Conservation (phyloP, 768 basidiomycete species). For the Mycena alexandri region DNA sequence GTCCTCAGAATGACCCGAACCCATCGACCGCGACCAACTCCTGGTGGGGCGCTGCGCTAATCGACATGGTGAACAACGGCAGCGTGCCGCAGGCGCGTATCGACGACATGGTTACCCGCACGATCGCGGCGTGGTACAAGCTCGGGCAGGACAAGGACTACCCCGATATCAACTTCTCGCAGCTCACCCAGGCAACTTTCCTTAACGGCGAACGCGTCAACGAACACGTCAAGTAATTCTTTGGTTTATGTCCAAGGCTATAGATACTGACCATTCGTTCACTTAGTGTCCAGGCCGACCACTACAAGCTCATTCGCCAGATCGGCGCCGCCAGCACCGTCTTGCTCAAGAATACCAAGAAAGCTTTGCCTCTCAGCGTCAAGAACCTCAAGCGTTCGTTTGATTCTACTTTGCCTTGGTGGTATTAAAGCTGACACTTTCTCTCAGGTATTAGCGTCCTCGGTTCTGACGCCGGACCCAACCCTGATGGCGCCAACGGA, state of each 20-base stretch:
- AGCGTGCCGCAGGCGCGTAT: too few relatives aligned
- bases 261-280: constrained; percentile 38
- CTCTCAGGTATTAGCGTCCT: constrained; percentile 50
- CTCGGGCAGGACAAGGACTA: constrained; percentile 41
- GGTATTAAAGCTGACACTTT: not conserved
- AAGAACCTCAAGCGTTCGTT: constrained; percentile 52
- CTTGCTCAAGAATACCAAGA: constrained; percentile 69
- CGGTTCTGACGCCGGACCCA: constrained; percentile 54
- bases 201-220: constrained; percentile 31
- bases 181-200: constrained; percentile 33
- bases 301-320: constrained; percentile 62
- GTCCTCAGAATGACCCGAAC: constrained; percentile 29
- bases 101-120: constrained; percentile 53
- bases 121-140: constrained; percentile 59
- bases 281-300: constrained; percentile 38
- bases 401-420: not conserved
- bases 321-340: constrained; percentile 75
- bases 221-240: constrained; percentile 49
- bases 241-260: not conserved
- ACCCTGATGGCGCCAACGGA: constrained; percentile 50
- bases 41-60: constrained; percentile 47
- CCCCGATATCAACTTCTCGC: constrained; percentile 33
- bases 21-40: constrained; percentile 37
- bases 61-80: constrained; percentile 56
- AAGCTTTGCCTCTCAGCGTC: constrained; percentile 55